A percentile compares a stretch with the other conserved stretches of the same genome.
phyloP scores from a whole-genome alignment of 202 grass and related monocot genomes.

The Musa balbisiana region DNA sequence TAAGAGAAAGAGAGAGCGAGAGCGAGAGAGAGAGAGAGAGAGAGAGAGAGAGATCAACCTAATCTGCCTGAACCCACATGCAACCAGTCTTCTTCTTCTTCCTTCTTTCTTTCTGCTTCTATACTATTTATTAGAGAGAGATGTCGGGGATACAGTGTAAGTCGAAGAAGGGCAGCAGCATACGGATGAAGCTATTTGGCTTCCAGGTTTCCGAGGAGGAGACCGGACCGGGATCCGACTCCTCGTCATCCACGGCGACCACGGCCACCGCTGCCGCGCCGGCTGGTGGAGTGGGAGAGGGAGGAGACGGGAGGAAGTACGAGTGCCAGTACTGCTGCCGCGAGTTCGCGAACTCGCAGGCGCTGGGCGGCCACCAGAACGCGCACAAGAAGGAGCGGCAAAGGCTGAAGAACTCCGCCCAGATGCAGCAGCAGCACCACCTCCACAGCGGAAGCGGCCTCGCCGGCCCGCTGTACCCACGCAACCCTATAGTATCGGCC shows the following conservation, averaged over 20 bases:
- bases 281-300: background rate
- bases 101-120: background rate
- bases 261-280: background rate
- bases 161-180: slow-evolving; percentile 6
- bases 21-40: too few relatives aligned
- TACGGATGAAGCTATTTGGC: slow-evolving; percentile 47
- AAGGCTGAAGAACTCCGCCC: slow-evolving; percentile 43
- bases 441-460: slow-evolving; percentile 2
- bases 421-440: slow-evolving; percentile 8
- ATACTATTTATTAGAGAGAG: background rate
- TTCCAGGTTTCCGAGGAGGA: slow-evolving; percentile 27
- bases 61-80: background rate
- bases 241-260: background rate
- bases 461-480: background rate
- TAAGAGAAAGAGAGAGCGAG: too few relatives aligned
- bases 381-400: slow-evolving; percentile 63
- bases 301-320: slow-evolving; percentile 28
- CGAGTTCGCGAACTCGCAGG: slow-evolving; percentile 53
- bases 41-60: background rate
- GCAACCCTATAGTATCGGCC: slow-evolving; percentile 19
- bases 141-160: slow-evolving; percentile 41
- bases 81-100: background rate
- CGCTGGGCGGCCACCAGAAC: slow-evolving; percentile 51
- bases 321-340: slow-evolving; percentile 63
- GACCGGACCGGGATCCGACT: background rate